phyloP scores from a whole-genome alignment of 768 basidiomycete species.

The Sarcomyxa edulis region DNA sequence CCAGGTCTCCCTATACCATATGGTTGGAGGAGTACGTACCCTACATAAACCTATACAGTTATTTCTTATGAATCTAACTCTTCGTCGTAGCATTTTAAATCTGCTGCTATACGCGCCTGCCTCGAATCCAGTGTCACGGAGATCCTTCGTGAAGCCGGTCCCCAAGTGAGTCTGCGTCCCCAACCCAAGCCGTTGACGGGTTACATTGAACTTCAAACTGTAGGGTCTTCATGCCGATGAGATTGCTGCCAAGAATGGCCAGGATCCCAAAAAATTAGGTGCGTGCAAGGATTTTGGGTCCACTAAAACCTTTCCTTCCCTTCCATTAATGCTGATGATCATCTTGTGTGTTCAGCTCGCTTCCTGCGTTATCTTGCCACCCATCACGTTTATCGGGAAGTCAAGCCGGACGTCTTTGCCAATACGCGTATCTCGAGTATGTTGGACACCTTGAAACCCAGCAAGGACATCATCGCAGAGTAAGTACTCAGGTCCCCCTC shows the following conservation, averaged over 20 bases:
- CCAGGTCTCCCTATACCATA: conserved; percentile 16
- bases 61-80: neutral
- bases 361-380: conserved; percentile 32
- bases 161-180: conserved; percentile 15
- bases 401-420: conserved; percentile 29
- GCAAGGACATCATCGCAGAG: conserved; percentile 21
- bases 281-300: too few species aligned
- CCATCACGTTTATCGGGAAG: conserved; percentile 32
- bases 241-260: conserved; percentile 22
- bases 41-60: neutral
- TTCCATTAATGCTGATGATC: neutral
- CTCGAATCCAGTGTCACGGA: conserved; percentile 31
- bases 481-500: too few species aligned
- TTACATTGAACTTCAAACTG: neutral
- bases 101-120: conserved; percentile 23
- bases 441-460: conserved; percentile 26
- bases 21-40: conserved; percentile 20
- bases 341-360: conserved; percentile 20
- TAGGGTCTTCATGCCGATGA: conserved; percentile 29
- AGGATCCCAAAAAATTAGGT: conserved; percentile 30
- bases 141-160: conserved; percentile 34
- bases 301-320: neutral
- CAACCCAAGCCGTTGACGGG: neutral
- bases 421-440: conserved; percentile 31
- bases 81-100: conserved; percentile 16